Conservation (phyloP, 2,329 filamentous ascomycete species). For the Arthrobotrys sinensis region DNA sequence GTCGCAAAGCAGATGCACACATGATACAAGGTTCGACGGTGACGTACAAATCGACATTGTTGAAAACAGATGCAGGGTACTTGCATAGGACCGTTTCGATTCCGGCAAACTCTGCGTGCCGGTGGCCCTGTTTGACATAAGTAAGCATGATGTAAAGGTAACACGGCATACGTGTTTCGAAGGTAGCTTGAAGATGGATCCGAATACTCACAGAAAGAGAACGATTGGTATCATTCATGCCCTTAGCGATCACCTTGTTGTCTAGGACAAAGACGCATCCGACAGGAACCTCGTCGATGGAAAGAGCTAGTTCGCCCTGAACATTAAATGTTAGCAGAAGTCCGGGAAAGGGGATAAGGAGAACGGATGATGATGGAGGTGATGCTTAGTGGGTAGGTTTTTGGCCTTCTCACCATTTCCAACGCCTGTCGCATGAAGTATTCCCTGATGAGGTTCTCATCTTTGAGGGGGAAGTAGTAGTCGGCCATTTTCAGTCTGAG, state of each 20-base stretch:
- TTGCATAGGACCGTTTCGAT: slow-evolving; percentile 77
- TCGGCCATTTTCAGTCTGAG: slow-evolving; percentile 45
- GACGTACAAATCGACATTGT: slow-evolving; percentile 87
- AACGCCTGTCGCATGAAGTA: slow-evolving; percentile 88
- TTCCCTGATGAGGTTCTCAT: slow-evolving; percentile 70
- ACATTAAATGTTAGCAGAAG: slow-evolving; percentile 61
- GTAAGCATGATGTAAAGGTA: neutral
- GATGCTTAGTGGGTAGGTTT: neutral
- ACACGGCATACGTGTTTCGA: neutral
- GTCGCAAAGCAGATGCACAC: slow-evolving; percentile 93
- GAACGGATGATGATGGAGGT: slow-evolving; percentile 1
- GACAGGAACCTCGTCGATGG: slow-evolving; percentile 92
- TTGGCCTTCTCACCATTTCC: slow-evolving; percentile 78
- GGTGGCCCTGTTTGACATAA: slow-evolving; percentile 78
- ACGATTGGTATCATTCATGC: slow-evolving; percentile 97
- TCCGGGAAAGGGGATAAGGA: slow-evolving; percentile 46
- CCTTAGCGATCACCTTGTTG: slow-evolving; percentile 83
- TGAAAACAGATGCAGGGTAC: slow-evolving; percentile 78
- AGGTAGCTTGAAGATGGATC: neutral
- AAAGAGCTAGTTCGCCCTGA: slow-evolving; percentile 86
- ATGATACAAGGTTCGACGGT: slow-evolving; percentile 99
- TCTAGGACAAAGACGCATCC: slow-evolving; percentile 93
- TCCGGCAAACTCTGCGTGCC: slow-evolving; percentile 95
- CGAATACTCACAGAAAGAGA: slow-evolving; percentile 72
- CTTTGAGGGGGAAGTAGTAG: slow-evolving; percentile 53